phyloP scores from a whole-genome alignment of 2,329 filamentous ascomycete species.

The Atkinsonella texensis region DNA sequence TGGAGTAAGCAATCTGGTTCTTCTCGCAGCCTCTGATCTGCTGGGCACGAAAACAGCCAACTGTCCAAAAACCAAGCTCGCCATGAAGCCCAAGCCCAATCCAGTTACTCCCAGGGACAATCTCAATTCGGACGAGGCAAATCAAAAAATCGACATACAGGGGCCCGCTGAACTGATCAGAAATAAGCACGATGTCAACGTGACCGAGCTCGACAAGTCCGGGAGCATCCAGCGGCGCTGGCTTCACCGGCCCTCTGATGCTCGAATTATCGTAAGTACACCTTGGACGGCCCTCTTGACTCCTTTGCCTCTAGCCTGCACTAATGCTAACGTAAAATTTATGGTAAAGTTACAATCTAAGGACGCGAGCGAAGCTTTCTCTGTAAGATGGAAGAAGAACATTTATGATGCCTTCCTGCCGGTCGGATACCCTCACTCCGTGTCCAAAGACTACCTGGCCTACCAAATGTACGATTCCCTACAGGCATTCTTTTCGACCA shows the following conservation, averaged over 20 bases:
- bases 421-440: conserved; percentile 76
- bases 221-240: conserved; percentile 23
- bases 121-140: not conserved
- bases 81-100: not conserved
- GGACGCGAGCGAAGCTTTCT: conserved; percentile 12
- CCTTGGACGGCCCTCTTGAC: not conserved
- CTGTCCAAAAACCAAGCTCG: too few relatives aligned
- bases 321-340: not conserved
- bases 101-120: not conserved
- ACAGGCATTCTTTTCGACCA: conserved; percentile 74
- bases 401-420: conserved; percentile 66
- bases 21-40: too few relatives aligned
- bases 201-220: conserved; percentile 26
- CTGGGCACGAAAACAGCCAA: not conserved
- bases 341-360: conserved; percentile 13
- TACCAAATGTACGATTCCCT: conserved; percentile 63
- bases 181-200: conserved; percentile 15
- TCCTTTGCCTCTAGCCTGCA: too few relatives aligned
- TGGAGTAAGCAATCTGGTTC: too few relatives aligned
- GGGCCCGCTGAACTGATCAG: conserved; percentile 15
- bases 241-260: conserved; percentile 18
- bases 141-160: not conserved
- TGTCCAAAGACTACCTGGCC: conserved; percentile 72
- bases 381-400: conserved; percentile 24
- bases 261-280: conserved; percentile 15